A percentile compares a stretch with the other conserved stretches of the same genome.
These are phyloP conservation scores for Trichosporon inkin DNA, from an alignment of 1,284 basidiomycete genomes.

Conservation along the genomic window DNA sequence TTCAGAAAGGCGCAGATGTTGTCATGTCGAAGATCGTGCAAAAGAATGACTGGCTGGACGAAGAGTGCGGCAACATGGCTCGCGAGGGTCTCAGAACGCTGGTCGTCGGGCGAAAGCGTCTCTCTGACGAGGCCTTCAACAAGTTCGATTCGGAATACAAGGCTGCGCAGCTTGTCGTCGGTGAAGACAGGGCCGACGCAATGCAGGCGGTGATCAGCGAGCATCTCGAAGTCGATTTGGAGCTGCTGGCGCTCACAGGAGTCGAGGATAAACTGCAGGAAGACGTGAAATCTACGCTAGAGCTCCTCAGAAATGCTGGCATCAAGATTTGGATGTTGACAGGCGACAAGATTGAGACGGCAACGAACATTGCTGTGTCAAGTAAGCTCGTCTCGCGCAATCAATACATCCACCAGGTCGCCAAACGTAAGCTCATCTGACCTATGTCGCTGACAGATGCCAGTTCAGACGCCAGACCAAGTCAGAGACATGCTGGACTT, in stretches of 20 bases:
- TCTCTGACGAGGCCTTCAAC: conserved; percentile 65
- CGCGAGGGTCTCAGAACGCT: conserved; percentile 91
- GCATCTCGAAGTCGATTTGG: conserved; percentile 81
- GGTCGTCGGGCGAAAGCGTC: conserved; percentile 78
- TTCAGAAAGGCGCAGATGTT: conserved; percentile 96
- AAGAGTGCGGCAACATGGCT: conserved; percentile 98
- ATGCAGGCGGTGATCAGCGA: conserved; percentile 71
- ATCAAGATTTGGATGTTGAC: conserved; percentile 99
- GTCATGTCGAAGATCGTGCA: conserved; percentile 94
- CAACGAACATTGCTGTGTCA: conserved; percentile 95
- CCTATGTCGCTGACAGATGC: neutral
- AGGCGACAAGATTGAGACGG: conserved; percentile 98
- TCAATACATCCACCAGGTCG: conserved; percentile 95
- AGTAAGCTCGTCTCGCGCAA: conserved; percentile 93
- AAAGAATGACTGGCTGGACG: conserved; percentile 97
- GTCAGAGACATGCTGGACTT: conserved; percentile 90
- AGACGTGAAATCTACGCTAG: conserved; percentile 89
- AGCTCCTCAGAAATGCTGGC: conserved; percentile 89
- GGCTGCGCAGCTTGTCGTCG: conserved; percentile 64
- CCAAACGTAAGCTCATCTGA: conserved; percentile 65
- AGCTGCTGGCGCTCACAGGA: conserved; percentile 88
- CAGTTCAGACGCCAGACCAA: conserved; percentile 78
- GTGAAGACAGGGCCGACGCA: conserved; percentile 75
- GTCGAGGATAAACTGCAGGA: conserved; percentile 99
- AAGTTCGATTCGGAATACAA: conserved; percentile 74